Base-by-base conservation (phyloP, 2,329 filamentous ascomycete genomes). In the Juglanconis juglandina region DNA sequence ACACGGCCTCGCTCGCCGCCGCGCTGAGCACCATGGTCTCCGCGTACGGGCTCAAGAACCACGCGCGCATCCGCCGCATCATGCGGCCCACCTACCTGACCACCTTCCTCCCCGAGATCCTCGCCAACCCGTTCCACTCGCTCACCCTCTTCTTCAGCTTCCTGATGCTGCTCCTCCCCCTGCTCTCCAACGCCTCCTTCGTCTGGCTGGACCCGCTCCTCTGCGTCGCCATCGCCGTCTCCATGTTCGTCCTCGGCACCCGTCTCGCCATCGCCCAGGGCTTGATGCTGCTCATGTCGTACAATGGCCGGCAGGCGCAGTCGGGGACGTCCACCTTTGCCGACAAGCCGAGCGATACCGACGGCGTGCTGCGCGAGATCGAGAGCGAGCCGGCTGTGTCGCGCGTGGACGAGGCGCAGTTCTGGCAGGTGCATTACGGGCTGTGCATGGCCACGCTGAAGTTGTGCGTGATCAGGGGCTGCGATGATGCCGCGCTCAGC, bases 381-480 rank as follows among this genome's bases (percentile, higher is more conserved):
- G 88, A 92, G 72, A 83, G 87, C 1, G 92, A 97, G 68, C 86
- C 90, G 1, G 83, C 84, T 58, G 87, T 98, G 33, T 83, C 84
- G 49, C 83, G 83, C 1, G 87, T 99, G 51, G 91, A 97, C 60
- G 93, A 97, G 69, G 94, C 93, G 1, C 88, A 92, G 71, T 96
- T 99, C 74, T 99, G 95, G 95, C 95, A 99, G 77, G 95, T 97
- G 13, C 95, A 99, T 75, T 97, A 98, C 72, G 93, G 94, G 1
- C 80, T 98, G 46, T 96, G 92, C 70, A 96, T 98, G 89, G 95
- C 95, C 8, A 97, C 96, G 71, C 74, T 99, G 66, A 96, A 92
- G 73, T 75, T 99, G 24, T 84, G 87, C 61, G 84, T 96, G 33
- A 72, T 77, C 4, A 79, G 76, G 64, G 88, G 87, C 4, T 79